Base-by-base conservation (phyloP, 257 asterid genomes). In the Verbena officinalis region DNA sequence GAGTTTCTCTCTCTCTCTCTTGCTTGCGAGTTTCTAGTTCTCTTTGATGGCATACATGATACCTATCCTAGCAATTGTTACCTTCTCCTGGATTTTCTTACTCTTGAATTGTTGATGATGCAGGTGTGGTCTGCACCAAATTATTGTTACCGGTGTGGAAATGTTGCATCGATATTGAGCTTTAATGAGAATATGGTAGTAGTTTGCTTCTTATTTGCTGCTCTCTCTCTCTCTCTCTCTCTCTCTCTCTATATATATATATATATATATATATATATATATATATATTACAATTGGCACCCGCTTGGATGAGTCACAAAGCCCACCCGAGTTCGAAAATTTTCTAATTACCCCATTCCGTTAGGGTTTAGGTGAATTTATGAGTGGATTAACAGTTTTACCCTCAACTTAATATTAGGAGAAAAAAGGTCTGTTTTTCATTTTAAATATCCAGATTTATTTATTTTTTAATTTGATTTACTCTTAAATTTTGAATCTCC, bases 41-140 rank as follows among this genome's bases (percentile, higher is more conserved):
- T 55, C n/a, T 50, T 23, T 50, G 4, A 49, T 51, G 56, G n/a
- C n/a, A 16, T 57, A 17, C 27, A 12, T 11, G 14, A 7, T 21
- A 4, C 12, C 24, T 9, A 36, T 5, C 40, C 40, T 36, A 30
- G 38, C 49, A 21, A 46, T 56, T 27, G n/a, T 27, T 49, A 2
- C 1, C 56, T 61, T 58, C 42, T 16, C 55, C 65, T 40, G 9
- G 23, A 31, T 40, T 20, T 23, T 65, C 75, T 71, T n/a, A 40
- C 42, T 68, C 54, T 46, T 64, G 33, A 55, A 22, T 68, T 59
- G 21, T 61, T 69, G 55, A 16, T 16, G 43, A 33, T 65, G 76
- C 94, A 93, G 99, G 99, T 93, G 38, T 93, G 99, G 99, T 93
- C 97, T 71, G 99, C 99, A 4, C 97, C 99, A 64, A 93, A 93